A percentile compares a stretch with the other conserved stretches of the same genome.
Conservation (phyloP, 306 rosid genomes). For the Lupinus albus region DNA sequence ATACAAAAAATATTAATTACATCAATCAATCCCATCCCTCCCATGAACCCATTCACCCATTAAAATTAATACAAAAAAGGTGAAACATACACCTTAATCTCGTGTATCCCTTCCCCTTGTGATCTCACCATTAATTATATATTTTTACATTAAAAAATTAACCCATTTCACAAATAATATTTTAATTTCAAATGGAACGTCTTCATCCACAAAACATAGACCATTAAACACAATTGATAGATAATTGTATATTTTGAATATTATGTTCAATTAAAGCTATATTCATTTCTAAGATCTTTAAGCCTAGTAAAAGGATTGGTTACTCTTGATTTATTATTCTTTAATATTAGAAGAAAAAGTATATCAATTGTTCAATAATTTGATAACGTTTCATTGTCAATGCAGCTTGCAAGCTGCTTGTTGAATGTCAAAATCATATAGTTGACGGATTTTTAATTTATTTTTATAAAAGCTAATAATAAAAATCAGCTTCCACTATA, state of each 20-base stretch:
- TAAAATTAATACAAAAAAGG: neutral
- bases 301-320: too few relatives aligned
- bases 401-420: slow-evolving; percentile 18
- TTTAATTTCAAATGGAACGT: neutral
- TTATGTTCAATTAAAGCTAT: too few relatives aligned
- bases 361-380: neutral
- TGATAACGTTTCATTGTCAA: slow-evolving; percentile 1
- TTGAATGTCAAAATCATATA: slow-evolving; percentile 26
- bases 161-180: too few relatives aligned
- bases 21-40: slow-evolving; percentile 21
- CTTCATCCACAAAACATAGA: neutral
- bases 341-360: too few relatives aligned
- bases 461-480: too few relatives aligned
- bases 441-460: too few relatives aligned
- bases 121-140: slow-evolving; percentile 5
- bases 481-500: neutral
- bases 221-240: neutral
- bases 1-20: neutral
- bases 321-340: too few relatives aligned
- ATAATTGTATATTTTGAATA: too few relatives aligned
- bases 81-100: slow-evolving; percentile 40
- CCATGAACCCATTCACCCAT: slow-evolving; percentile 33
- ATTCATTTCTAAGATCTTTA: too few relatives aligned
- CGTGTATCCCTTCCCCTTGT: slow-evolving; percentile 45
- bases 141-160: too few relatives aligned